Base-by-base conservation (phyloP, 2,329 filamentous ascomycete species). In the Microdochium nivale region DNA sequence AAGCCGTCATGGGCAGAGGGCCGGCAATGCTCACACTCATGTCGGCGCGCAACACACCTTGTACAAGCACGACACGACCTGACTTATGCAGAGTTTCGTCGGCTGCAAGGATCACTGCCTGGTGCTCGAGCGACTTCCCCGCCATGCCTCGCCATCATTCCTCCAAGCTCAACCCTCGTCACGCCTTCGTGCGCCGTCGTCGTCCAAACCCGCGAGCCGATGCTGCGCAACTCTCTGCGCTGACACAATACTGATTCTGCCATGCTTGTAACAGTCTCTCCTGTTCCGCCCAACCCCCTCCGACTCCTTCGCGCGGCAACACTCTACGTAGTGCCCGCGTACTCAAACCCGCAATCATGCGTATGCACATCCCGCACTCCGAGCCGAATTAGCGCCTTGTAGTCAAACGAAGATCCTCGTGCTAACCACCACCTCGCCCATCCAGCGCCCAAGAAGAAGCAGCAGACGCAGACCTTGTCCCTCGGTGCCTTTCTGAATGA, bases 401-500 rank as follows among this genome's bases (percentile, higher is more conserved):
- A 7, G 5, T 11, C 25, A 52, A 53, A 40, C 57, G 56, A 53
- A 54, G 49, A 48, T 52, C 54, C 61, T 56, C 56, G 58, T 64
- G 67, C 79, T 83, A 63, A 82, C 70, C 60, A 55, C 55, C 53
- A 55, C 11, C 60, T 51, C 55, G 55, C 50, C 68, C n/a, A n/a
- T n/a, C 55, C 66, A 95, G 91, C 88, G 81, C 92, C 91, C 61
- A 88, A 91, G 72, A 95, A 95, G 78, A 88, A 90, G 78, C 86
- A 95, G 75, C 54, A 59, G 50, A 80, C 83, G 72, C 87, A 95
- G 84, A 99, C 95, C 81, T 92, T 99, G 88, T 90, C 88, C 78
- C 85, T 97, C 69, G 89, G 90, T 79, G 88, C 90, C 75, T 99
- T 99, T 82, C 82, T 99, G 79, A 80, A 81, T 68, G 90, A 96